Evolutionary conservation across 139 green algal species (phyloP), one percentile per base, ranked within the genome.

Genomic region (Chlorella ohadii): DNA sequence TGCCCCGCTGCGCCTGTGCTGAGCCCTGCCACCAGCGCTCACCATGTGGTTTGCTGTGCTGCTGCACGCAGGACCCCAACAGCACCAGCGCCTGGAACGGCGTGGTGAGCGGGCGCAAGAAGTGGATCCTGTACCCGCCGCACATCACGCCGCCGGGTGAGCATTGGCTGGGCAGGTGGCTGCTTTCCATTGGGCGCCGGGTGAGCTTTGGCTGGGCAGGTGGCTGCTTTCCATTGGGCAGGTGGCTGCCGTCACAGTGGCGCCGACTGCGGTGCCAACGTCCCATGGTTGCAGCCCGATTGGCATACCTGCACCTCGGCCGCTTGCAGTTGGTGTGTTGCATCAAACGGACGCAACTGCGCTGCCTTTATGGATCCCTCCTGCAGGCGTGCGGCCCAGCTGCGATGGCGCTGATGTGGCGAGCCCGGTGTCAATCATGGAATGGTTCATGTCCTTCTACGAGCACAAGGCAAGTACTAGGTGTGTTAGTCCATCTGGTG

Each of bases 391-490:
- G 80, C 91, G 96, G 79, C 90, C 94, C 41, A 96, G 89, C n/a
- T 84, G 86, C 4, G 95, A 99, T 84, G 96, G 95, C 56, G 94
- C 94, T 1, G 92, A 99, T 36, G 97, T 99, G 74, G 93, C 94
- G 13, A 88, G 92, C 0, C 92, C 97, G 1, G 83, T 99, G 31
- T 97, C 94, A 20, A 84, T 99, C 36, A 91, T 96, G 19, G 97
- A 99, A 87, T 99, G 97, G 97, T 97, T 97, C 72, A 55, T 94
- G 23, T 93, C 91, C 83, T 98, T 96, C 82, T 98, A 98, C 71
- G 82, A 89, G 2, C 87, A 91, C 6, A 85, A 83, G 1, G 78
- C 44, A 51, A n/a, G n/a, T n/a, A n/a, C n/a, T n/a, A n/a, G n/a
- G n/a, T n/a, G n/a, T n/a, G n/a, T n/a, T n/a, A n/a, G n/a, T n/a